These are phyloP conservation scores for Salvia hispanica DNA, from an alignment of 257 asterid species.

Conservation along the genomic window DNA sequence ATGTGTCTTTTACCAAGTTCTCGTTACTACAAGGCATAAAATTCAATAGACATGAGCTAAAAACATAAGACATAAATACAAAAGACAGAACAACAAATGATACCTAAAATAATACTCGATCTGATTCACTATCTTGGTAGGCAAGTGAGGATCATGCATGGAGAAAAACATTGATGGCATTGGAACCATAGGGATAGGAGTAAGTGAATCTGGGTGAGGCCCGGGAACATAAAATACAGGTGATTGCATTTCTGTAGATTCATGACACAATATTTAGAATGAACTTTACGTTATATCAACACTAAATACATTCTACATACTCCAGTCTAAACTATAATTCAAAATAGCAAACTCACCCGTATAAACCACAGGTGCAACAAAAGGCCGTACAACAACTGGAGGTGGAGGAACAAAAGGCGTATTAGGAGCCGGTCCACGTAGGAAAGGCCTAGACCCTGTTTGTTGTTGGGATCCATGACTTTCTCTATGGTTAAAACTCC, in stretches of 20 bases:
- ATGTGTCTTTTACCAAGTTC: slow-evolving; percentile 61
- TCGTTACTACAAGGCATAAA: slow-evolving; percentile 51
- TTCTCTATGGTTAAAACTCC: slow-evolving; percentile 65
- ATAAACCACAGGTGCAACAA: slow-evolving; percentile 49
- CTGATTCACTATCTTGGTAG: slow-evolving; percentile 54
- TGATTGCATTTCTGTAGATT: slow-evolving; percentile 56
- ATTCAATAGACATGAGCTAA: neutral
- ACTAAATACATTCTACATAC: neutral
- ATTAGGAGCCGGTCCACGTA: slow-evolving; percentile 52
- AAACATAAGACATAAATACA: neutral
- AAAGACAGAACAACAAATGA: neutral
- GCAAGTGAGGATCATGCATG: slow-evolving; percentile 58
- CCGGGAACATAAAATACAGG: slow-evolving; percentile 49
- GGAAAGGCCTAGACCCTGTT: slow-evolving; percentile 52
- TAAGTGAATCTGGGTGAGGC: slow-evolving; percentile 53
- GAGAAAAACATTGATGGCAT: slow-evolving; percentile 42
- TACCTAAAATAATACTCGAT: slow-evolving; percentile 84
- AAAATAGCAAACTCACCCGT: slow-evolving; percentile 51
- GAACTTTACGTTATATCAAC: neutral
- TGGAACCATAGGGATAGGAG: slow-evolving; percentile 56
- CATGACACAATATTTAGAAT: slow-evolving; percentile 17
- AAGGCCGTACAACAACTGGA: slow-evolving; percentile 48
- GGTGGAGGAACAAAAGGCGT: slow-evolving; percentile 48
- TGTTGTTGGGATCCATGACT: slow-evolving; percentile 53
- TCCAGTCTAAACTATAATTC: neutral